phyloP scores from a whole-genome alignment of 1,284 basidiomycete species.

The Vanrija pseudolonga region DNA sequence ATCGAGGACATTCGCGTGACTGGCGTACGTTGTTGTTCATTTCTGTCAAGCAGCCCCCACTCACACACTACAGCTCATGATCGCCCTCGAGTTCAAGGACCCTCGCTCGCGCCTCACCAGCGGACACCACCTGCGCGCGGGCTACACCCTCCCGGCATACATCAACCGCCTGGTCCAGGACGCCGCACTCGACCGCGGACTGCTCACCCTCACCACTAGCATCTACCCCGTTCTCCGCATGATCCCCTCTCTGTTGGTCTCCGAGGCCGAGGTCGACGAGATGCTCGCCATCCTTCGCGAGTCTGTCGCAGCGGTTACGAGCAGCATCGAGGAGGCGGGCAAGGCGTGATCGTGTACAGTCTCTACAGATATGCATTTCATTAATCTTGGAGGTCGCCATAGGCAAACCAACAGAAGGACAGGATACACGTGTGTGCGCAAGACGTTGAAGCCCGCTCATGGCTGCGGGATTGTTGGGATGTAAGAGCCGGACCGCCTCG shows the following conservation, averaged over 20 bases:
- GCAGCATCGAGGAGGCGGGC: not conserved
- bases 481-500: no score
- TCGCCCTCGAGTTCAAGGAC: slow-evolving; percentile 64
- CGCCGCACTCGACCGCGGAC: slow-evolving; percentile 72
- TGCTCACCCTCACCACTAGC: slow-evolving; percentile 56
- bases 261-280: slow-evolving; percentile 58
- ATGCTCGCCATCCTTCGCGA: slow-evolving; percentile 57
- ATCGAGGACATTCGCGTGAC: slow-evolving; percentile 73
- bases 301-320: slow-evolving; percentile 33
- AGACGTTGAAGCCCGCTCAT: no score
- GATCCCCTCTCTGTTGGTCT: slow-evolving; percentile 64
- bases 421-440: no score
- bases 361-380: no score
- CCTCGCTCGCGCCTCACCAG: slow-evolving; percentile 35
- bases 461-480: no score
- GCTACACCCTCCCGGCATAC: slow-evolving; percentile 55
- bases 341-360: not conserved
- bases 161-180: slow-evolving; percentile 66
- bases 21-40: slow-evolving; percentile 48
- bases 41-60: not conserved
- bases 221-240: slow-evolving; percentile 53
- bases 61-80: slow-evolving; percentile 58
- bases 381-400: no score
- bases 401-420: no score
- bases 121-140: slow-evolving; percentile 27